These are phyloP conservation scores for Polychaeton citri DNA, from an alignment of 2,329 filamentous ascomycete species.

Conservation along the genomic window DNA sequence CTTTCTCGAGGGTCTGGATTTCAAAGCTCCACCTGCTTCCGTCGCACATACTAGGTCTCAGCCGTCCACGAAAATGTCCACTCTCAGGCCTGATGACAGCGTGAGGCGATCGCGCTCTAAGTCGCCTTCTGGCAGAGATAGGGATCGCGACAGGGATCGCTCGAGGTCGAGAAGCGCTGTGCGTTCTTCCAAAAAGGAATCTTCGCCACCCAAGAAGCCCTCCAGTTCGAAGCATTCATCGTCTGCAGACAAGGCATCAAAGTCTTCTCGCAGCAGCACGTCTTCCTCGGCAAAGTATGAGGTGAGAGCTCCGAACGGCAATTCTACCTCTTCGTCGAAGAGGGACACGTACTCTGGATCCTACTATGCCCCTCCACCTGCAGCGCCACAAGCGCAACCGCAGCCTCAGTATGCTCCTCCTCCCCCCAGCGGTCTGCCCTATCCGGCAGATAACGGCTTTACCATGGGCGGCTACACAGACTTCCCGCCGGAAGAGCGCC, in stretches of 20 bases:
- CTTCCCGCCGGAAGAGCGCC: constrained; percentile 30
- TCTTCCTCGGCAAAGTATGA: constrained; percentile 23
- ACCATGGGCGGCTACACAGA: constrained; percentile 33
- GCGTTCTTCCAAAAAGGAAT: constrained; percentile 18
- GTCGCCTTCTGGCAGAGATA: constrained; percentile 19
- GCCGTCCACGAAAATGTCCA: too few relatives aligned
- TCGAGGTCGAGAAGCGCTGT: constrained; percentile 27
- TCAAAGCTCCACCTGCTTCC: too few relatives aligned
- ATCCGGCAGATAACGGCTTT: constrained; percentile 19
- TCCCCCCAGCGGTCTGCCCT: constrained; percentile 9
- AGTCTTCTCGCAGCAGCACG: constrained; percentile 10
- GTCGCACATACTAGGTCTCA: too few relatives aligned
- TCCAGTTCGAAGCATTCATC: constrained; percentile 9
- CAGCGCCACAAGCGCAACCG: constrained; percentile 2
- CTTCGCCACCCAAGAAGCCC: constrained; percentile 11
- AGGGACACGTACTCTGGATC: constrained; percentile 1
- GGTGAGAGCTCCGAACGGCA: constrained; percentile 23
- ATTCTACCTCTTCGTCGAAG: constrained; percentile 2
- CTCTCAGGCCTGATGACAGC: constrained; percentile 28
- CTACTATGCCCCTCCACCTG: constrained; percentile 6
- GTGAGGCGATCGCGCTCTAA: constrained; percentile 29
- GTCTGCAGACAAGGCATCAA: constrained; percentile 7
- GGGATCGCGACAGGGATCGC: constrained; percentile 11
- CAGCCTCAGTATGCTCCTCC: constrained; percentile 7
- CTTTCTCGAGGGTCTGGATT: too few relatives aligned